Conservation (phyloP, 2,329 filamentous ascomycete genomes). For the Fusarium acutatum region DNA sequence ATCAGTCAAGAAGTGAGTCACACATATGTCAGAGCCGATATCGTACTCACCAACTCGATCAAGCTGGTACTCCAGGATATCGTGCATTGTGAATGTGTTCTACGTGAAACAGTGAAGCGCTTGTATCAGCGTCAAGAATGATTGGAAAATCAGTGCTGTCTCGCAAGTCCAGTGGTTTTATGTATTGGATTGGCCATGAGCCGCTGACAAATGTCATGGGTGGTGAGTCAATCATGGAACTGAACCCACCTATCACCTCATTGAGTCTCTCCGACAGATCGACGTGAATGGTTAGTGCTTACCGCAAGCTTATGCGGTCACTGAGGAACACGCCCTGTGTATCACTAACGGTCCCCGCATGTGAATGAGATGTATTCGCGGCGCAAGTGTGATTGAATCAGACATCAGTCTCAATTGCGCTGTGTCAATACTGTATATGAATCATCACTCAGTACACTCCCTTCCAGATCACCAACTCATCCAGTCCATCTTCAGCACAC, state of each 20-base stretch:
- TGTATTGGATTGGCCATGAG: not conserved
- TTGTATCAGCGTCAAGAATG: no score
- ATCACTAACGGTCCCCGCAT: not conserved
- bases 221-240: not conserved
- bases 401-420: not conserved
- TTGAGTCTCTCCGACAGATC: not conserved
- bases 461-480: no score
- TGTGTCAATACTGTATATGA: not conserved
- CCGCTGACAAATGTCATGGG: not conserved
- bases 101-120: rapidly evolving
- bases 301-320: rapidly evolving
- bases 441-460: rapidly evolving
- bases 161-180: not conserved
- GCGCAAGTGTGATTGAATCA: not conserved
- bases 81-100: not conserved
- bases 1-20: not conserved
- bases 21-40: rapidly evolving
- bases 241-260: not conserved
- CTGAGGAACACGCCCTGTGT: not conserved
- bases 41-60: not conserved
- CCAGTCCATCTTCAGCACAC: no score
- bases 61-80: not conserved
- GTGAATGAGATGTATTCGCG: rapidly evolving
- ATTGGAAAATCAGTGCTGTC: rapidly evolving
- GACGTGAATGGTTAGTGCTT: not conserved